phyloP scores from a whole-genome alignment of 169 alveolate genomes.

The Neospora caninum region DNA sequence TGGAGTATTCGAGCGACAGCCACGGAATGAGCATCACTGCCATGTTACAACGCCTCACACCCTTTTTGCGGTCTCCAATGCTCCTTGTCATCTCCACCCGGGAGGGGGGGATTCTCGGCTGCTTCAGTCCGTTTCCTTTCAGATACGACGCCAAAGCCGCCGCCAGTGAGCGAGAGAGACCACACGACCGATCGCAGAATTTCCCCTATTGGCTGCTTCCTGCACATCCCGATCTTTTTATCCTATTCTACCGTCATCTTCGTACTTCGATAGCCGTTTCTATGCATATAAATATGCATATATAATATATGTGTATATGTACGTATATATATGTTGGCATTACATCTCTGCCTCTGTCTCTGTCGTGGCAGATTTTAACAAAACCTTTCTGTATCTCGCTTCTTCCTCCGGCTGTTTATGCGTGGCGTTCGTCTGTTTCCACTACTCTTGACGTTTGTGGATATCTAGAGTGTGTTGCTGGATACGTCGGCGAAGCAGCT shows the following conservation, averaged over 20 bases:
- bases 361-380: background rate
- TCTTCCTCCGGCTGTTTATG: no score
- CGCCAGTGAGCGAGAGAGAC: background rate
- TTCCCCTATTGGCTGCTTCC: no score
- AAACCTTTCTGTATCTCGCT: no score
- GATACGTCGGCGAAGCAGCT: no score
- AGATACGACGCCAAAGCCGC: conserved; percentile 8
- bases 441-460: no score
- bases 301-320: background rate
- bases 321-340: background rate
- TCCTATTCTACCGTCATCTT: no score
- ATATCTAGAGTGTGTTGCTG: no score
- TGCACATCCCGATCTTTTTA: no score
- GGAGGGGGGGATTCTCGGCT: background rate
- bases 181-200: background rate
- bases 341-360: background rate
- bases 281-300: background rate
- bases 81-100: background rate
- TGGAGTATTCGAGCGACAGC: conserved; percentile 6
- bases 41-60: background rate
- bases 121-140: background rate
- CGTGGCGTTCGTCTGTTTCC: no score
- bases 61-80: background rate
- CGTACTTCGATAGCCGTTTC: no score
- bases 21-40: conserved; percentile 29